These are phyloP conservation scores for Solanum okadae DNA, from an alignment of 257 asterid species.

Conservation along the genomic window DNA sequence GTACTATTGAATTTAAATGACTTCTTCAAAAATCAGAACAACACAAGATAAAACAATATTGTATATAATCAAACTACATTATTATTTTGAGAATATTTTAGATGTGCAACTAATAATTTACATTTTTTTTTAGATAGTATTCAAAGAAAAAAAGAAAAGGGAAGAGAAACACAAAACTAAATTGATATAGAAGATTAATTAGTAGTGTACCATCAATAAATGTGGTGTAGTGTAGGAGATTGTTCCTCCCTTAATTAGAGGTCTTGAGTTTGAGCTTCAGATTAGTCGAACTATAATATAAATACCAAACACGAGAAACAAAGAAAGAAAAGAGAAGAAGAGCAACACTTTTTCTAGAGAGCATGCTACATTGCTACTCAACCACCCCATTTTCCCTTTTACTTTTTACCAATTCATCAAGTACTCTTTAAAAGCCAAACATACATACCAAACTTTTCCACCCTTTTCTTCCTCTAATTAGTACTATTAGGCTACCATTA, in stretches of 20 bases:
- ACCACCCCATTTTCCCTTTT: background rate
- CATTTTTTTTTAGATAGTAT: background rate
- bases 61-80: background rate
- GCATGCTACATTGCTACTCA: background rate
- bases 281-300: too few relatives aligned
- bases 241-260: background rate
- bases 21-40: background rate
- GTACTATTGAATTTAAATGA: background rate
- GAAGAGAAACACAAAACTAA: background rate
- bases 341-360: background rate
- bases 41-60: background rate
- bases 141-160: background rate
- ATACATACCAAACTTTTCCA: background rate
- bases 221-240: background rate
- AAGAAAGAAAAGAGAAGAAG: too few relatives aligned
- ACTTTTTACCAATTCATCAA: background rate
- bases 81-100: background rate
- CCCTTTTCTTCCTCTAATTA: background rate
- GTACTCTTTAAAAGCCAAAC: background rate
- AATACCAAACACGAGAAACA: too few relatives aligned
- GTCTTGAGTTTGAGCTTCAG: rapidly evolving
- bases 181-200: background rate
- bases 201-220: background rate
- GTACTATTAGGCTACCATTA: background rate
- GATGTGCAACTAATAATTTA: background rate